Percentiles rank a stretch among this genome's conserved stretches.
Evolutionary conservation across 2,329 filamentous ascomycete genomes (phyloP).

Genomic region (Sarocladium oryzae): DNA sequence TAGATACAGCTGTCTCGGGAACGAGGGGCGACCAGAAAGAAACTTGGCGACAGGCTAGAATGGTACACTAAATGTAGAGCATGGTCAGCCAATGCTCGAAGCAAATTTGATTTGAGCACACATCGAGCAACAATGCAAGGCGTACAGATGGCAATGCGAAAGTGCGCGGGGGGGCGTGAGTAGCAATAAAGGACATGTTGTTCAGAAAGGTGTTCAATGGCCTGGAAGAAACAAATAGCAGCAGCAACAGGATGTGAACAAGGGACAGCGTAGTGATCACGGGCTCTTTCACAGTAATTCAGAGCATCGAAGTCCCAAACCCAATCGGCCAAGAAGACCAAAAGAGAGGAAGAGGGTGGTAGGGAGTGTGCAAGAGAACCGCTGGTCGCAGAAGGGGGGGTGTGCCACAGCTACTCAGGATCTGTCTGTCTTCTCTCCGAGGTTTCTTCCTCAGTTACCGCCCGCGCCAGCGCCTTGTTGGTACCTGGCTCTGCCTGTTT

Average conservation of each 20-base stretch:
- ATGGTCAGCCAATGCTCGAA: conserved; percentile 1
- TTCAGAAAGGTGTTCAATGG: neutral
- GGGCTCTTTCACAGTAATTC: neutral
- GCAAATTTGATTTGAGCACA: neutral
- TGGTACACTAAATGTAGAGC: neutral
- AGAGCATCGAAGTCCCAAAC: neutral
- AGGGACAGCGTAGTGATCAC: neutral
- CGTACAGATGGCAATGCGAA: neutral
- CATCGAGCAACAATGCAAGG: neutral
- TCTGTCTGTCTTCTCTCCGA: neutral
- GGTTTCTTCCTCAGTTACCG: neutral
- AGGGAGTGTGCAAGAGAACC: neutral
- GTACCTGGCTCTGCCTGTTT: too few relatives aligned
- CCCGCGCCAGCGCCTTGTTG: too few relatives aligned
- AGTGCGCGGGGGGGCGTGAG: neutral
- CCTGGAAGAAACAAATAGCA: neutral
- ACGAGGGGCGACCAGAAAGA: neutral
- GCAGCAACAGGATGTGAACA: neutral
- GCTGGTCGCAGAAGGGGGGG: neutral
- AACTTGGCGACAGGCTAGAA: neutral
- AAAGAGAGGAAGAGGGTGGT: neutral
- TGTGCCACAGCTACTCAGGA: neutral
- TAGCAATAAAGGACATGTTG: neutral
- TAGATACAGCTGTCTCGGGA: neutral
- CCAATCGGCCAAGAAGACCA: neutral